These are phyloP conservation scores for Wilcoxina mikolae DNA, from an alignment of 495 filamentous ascomycete species.

Conservation along the genomic window DNA sequence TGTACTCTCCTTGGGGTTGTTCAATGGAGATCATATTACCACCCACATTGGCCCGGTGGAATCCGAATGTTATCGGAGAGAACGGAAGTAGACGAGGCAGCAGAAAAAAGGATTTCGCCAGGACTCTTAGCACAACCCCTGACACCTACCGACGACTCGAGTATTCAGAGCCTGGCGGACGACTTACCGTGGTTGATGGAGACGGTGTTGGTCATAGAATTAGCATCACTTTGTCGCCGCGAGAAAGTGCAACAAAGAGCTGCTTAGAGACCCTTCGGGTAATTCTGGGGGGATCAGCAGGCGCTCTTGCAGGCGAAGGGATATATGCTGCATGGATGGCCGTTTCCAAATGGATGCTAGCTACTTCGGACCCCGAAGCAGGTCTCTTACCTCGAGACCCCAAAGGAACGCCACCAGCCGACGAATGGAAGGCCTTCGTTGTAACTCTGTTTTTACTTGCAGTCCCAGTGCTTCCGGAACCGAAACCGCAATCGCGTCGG, in stretches of 20 bases:
- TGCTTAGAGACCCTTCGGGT: conserved; percentile 23
- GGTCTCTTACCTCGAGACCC: conserved; percentile 1
- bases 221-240: conserved; percentile 22
- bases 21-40: conserved; percentile 44
- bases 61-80: conserved; percentile 27
- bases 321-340: conserved; percentile 23
- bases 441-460: conserved; percentile 54
- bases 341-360: conserved; percentile 17
- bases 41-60: conserved; percentile 27
- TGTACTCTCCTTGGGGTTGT: conserved; percentile 63
- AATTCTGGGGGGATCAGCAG: conserved; percentile 18
- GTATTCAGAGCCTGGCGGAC: conserved; percentile 25
- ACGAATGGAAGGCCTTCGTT: conserved; percentile 67
- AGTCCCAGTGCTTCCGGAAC: conserved; percentile 35
- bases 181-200: conserved; percentile 27
- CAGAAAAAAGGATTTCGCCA: conserved; percentile 26
- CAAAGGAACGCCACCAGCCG: conserved; percentile 16
- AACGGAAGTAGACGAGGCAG: conserved; percentile 27
- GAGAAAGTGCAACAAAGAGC: conserved; percentile 20
- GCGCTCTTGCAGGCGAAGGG: conserved; percentile 19
- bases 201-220: conserved; percentile 26
- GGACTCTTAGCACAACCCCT: conserved; percentile 25
- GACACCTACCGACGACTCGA: conserved; percentile 22
- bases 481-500: conserved; percentile 33
- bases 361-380: conserved; percentile 11